Conservation (phyloP, 352 stramenopile species). For the Plasmopara muralis region DNA sequence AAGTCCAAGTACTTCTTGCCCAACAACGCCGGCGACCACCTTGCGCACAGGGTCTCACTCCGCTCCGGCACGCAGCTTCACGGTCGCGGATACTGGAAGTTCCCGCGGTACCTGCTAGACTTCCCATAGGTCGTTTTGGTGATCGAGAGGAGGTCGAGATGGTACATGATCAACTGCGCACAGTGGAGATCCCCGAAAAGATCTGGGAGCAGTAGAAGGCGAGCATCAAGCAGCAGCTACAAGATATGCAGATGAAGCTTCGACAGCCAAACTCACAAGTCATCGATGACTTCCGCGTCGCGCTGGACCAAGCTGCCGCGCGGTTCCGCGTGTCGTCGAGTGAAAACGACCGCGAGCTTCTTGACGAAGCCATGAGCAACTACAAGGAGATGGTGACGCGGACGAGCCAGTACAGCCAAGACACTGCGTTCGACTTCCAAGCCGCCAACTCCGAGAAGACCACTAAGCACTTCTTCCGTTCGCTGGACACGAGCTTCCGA, state of each 20-base stretch:
- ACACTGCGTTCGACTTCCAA: background rate
- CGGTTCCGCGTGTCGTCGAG: background rate
- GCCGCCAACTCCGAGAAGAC: background rate
- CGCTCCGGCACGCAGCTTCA: background rate
- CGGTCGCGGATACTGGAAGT: background rate
- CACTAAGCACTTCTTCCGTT: background rate
- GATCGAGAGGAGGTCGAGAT: background rate
- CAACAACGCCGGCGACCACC: background rate
- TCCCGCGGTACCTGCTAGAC: background rate
- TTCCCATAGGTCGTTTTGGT: background rate
- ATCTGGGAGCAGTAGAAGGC: background rate
- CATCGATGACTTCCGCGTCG: background rate
- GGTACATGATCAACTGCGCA: background rate
- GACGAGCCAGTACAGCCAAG: background rate
- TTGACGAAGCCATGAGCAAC: background rate
- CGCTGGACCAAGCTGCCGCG: background rate
- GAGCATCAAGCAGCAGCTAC: background rate
- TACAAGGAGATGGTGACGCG: constrained; percentile 2
- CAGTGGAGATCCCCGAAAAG: background rate
- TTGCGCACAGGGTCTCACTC: background rate
- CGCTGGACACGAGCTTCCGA: background rate
- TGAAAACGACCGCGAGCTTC: background rate
- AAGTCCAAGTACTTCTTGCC: background rate
- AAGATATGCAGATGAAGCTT: background rate
- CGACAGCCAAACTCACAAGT: background rate